Evolutionary conservation across 2,329 filamentous ascomycete genomes (phyloP), one percentile per base, ranked within the genome.

Genomic region (Penicillium sp.): DNA sequence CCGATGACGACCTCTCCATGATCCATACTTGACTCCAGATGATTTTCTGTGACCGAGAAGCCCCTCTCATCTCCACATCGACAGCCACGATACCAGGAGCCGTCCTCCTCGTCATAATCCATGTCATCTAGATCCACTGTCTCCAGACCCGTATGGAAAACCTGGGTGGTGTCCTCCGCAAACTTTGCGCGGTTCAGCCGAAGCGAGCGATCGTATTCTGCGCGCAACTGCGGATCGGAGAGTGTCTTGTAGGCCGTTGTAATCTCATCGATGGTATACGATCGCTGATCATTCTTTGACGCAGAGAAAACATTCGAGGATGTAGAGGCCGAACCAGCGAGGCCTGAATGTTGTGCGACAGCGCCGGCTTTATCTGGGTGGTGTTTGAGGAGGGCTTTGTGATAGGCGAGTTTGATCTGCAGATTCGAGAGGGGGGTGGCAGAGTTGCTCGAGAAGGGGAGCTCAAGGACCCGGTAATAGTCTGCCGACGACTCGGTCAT

Each of bases 121-220:
- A 85, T 63, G 61, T 87, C 84, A 62, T 84, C 83, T 26, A 88
- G 68, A 73, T 87, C 85, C 35, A 85, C 77, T 6, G 79, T 69
- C 58, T 88, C 85, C 8, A 86, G 70, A 0, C 84, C 84, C 1
- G 80, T 80, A 56, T 77, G 81, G 58, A 72, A 81, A 61, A 67
- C 62, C 64, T 70, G 71, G 61, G 69, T 59, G 43, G 59, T 69
- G 62, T 73, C 69, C 59, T 65, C 64, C 2, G 60, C 63, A 10
- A 55, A 49, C 42, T 69, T 66, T 57, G 67, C 45, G 55, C 72
- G 68, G 58, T 73, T 70, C 23, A 78, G 62, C 16, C 72, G 70
- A 45, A 81, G 71, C 1, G 66, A 57, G 3, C 74, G 75, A 63
- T 85, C 80, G 63, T 85, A 86, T 50, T 81, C 80, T 0, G 70